Evolutionary conservation across 225 moss, liverwort and hornwort species (phyloP).

Genomic region (Takakia lepidozioides): DNA sequence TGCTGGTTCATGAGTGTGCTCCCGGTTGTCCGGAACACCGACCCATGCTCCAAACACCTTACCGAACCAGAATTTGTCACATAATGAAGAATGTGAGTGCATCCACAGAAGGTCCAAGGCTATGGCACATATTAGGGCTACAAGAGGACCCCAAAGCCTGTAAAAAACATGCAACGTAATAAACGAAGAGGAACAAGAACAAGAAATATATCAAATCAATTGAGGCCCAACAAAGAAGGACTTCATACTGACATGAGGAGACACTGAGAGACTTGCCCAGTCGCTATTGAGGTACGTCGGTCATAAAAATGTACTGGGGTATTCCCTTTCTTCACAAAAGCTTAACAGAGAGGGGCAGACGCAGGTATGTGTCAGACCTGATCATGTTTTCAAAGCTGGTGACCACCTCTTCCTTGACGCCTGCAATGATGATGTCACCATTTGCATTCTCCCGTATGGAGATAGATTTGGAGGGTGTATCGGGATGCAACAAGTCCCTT

Average conservation of each 20-base stretch:
- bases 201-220: no score
- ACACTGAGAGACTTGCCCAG: no score
- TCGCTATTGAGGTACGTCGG: no score
- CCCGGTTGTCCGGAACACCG: constrained; percentile 86
- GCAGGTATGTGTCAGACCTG: constrained; percentile 22
- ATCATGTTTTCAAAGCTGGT: constrained; percentile 93
- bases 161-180: no score
- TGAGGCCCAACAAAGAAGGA: no score
- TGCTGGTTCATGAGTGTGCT: constrained; percentile 96
- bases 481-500: constrained; percentile 85
- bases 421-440: constrained; percentile 82
- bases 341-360: background rate
- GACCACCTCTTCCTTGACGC: constrained; percentile 93
- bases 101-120: no score
- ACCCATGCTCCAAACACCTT: constrained; percentile 76
- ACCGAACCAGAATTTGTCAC: background rate
- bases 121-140: no score
- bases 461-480: constrained; percentile 76
- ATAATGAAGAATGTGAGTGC: no score
- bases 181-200: no score
- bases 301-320: no score
- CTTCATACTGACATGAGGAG: no score
- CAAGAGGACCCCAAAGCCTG: no score
- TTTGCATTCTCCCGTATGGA: constrained; percentile 89
- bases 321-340: background rate